Percentiles rank a stretch among this genome's conserved stretches.
Conservation (phyloP, 2,329 filamentous ascomycete genomes). For the Fusarium udum region DNA sequence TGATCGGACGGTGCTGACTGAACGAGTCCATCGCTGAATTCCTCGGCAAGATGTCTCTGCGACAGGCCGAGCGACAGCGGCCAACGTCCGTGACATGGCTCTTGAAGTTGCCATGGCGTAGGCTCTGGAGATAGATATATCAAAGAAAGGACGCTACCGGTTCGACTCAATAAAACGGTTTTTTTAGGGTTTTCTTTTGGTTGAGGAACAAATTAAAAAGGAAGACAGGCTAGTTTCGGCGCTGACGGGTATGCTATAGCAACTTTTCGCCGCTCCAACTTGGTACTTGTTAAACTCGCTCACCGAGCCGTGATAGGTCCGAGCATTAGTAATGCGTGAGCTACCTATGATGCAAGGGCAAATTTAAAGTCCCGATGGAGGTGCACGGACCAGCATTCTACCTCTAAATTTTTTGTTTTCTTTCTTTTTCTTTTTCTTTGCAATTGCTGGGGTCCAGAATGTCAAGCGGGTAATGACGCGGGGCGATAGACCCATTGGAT, state of each 20-base stretch:
- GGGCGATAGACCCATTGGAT: conserved; percentile 20
- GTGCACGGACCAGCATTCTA: conserved; percentile 15
- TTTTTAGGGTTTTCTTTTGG: neutral
- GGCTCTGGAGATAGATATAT: neutral
- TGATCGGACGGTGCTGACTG: conserved; percentile 41
- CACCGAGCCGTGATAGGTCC: conserved; percentile 37
- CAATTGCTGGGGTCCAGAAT: conserved; percentile 1
- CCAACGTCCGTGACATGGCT: conserved; percentile 39
- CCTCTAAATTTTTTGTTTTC: neutral
- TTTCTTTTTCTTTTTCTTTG: neutral
- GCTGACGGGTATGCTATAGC: conserved; percentile 29
- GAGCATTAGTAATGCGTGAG: conserved; percentile 48
- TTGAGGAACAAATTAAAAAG: neutral
- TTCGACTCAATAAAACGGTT: neutral
- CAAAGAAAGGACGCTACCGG: neutral
- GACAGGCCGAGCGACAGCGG: conserved; percentile 35
- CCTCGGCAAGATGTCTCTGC: conserved; percentile 35
- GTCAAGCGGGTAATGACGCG: conserved; percentile 31
- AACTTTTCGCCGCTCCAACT: conserved; percentile 44
- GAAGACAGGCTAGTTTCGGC: conserved; percentile 9
- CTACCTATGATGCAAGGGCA: conserved; percentile 45
- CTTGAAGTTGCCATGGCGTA: conserved; percentile 41
- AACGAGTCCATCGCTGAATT: conserved; percentile 42
- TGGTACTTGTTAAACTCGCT: conserved; percentile 12
- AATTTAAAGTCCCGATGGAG: neutral